Evolutionary conservation across 2,329 filamentous ascomycete genomes (phyloP).

Genomic region (Monilinia vaccinii-corymbosi): DNA sequence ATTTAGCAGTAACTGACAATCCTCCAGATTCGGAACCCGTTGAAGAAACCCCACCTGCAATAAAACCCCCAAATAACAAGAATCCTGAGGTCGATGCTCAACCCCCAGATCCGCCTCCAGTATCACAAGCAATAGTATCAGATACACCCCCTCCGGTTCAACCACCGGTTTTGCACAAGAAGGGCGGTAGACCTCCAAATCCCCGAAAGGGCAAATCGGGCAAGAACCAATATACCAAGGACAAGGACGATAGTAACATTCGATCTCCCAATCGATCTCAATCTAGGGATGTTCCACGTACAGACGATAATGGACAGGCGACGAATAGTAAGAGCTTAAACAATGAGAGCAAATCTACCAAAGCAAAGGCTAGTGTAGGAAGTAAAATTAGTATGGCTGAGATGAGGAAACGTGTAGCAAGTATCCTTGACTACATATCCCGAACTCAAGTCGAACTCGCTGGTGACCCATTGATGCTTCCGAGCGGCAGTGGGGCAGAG

Average conservation of each 20-base stretch:
- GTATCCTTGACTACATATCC: conserved; percentile 82
- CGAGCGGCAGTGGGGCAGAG: conserved; percentile 32
- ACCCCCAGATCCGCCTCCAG: conserved; percentile 36
- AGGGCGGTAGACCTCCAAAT: conserved; percentile 50
- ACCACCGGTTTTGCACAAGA: conserved; percentile 46
- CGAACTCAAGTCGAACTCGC: conserved; percentile 83
- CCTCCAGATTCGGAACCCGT: conserved; percentile 60
- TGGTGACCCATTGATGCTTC: conserved; percentile 41
- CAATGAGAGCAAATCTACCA: conserved; percentile 27
- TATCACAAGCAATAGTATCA: conserved; percentile 36
- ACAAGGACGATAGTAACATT: conserved; percentile 50
- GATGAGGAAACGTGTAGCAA: conserved; percentile 75
- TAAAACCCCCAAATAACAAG: conserved; percentile 28
- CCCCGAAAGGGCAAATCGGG: conserved; percentile 60
- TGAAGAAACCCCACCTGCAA: conserved; percentile 52
- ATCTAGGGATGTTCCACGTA: conserved; percentile 33
- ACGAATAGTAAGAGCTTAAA: conserved; percentile 31
- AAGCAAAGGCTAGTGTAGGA: conserved; percentile 31
- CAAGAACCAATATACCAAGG: conserved; percentile 76
- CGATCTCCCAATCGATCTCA: conserved; percentile 46
- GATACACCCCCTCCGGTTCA: conserved; percentile 39
- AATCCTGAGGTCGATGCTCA: conserved; percentile 22
- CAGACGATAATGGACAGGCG: conserved; percentile 43
- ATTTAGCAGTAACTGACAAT: conserved; percentile 30
- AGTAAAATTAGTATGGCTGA: conserved; percentile 75